Base-by-base conservation (phyloP, 768 basidiomycete species). In the Pulveroboletus sp. region DNA sequence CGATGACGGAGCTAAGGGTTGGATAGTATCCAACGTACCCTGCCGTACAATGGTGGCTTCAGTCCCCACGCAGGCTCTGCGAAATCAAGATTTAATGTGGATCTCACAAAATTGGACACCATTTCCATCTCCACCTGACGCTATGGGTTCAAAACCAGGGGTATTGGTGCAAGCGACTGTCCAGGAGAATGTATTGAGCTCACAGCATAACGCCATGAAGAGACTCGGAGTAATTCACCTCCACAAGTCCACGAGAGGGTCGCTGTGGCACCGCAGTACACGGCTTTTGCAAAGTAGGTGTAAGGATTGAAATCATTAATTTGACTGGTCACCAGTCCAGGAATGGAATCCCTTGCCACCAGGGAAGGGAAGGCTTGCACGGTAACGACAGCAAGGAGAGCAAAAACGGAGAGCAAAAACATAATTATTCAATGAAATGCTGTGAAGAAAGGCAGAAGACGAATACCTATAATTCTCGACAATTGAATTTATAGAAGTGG, bases 201-300 rank as follows among this genome's bases (percentile, higher is more conserved):
- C 16, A 14, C 3, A 26, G 14, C n/a, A 22, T 30, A 10, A 6
- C 27, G 6, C n/a, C n/a, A n/a, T n/a, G n/a, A 2, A n/a, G 14
- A 13, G 27, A 31, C 4, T 0, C 8, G 20, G 6, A 19, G 32
- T 12, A 14, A 60, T 64, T 55, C 54, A 78, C 79, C 58, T 62
- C 81, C 81, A 62, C 81, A 82, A 26, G 68, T 66, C 78, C 80
- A 82, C 13, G 67, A 64, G 37, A 71, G 51, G 19, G 72, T 75
- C 23, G 57, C 31, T 4, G 69, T 55, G 1, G 76, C 63, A 11
- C 55, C 26, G 49, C 81, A 82, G 58, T 77, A 77, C 5, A 71
- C 77, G 4, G 78, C 68, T 30, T 71, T 70, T 0, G 80, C 76
- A 55, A 75, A 80, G 54, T 66, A 66, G 4, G 76, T 73, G 63